Evolutionary conservation across 208 protist species (phyloP), one percentile per base, ranked within the genome.

Genomic region (Naegleria gruberi): DNA sequence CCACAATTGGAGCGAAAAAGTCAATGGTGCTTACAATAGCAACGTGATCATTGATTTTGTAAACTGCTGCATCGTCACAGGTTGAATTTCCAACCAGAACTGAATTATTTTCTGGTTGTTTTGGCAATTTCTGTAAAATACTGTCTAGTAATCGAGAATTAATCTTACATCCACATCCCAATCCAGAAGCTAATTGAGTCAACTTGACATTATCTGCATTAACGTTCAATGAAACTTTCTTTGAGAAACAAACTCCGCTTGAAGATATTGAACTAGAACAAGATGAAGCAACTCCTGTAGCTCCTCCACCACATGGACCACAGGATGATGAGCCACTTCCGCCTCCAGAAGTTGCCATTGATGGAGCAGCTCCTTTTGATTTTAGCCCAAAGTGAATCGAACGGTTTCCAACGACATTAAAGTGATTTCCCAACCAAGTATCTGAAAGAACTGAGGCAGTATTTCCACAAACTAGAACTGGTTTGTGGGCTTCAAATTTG

Each of bases 1-100:
- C 94, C 0, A 96, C 91, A 43, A 94, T 82, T 41, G 95, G 95
- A 81, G 92, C 94, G 90, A 96, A 96, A 90, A 96, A 96, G 90
- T 94, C 93, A 55, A 90, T 92, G 8, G 93, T 95, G 30, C 74
- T 83, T 73, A 95, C 46, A 46, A 93, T 83, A 45, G 90, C 91
- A 26, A 94, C 65, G 37, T 91, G 91, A 82, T 90, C 89, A 30
- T 19, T 90, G 19, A 93, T 37, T 57, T 87, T 12, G 45, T 90
- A 92, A 26, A 93, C 92, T 46, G 84, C 91, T 41, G 92, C 92
- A 82, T 93, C 92, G 46, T 93, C 92, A 10, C 44, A 51, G 2
- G 92, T 93, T n/a, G 91, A 90, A 17, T 65, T 91, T 10, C 92
- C 92, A n/a, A 93, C 92, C 23, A 93, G 73, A 6, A 93, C 45